phyloP scores from a whole-genome alignment of 202 grass and related monocot species.

The Cymbopogon flexuosus region DNA sequence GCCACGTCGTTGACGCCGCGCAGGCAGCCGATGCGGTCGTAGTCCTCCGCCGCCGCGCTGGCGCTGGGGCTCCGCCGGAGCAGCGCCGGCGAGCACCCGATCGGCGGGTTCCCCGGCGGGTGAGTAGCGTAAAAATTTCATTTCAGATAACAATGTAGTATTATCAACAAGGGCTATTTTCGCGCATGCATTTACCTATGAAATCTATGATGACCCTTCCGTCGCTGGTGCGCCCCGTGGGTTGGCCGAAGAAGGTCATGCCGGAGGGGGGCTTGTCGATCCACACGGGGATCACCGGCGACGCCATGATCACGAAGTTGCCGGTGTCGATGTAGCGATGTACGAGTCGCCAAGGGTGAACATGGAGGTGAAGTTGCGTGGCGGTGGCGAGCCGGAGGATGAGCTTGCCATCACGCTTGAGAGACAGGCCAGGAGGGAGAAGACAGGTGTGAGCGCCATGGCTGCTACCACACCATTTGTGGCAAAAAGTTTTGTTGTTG shows the following conservation, averaged over 20 bases:
- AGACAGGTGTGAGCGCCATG: not conserved
- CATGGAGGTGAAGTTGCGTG: not conserved
- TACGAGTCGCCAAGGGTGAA: slow-evolving; percentile 38
- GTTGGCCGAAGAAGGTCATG: slow-evolving; percentile 29
- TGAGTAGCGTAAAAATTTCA: slow-evolving; percentile 16
- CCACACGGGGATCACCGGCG: not conserved
- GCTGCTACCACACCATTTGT: too few species aligned
- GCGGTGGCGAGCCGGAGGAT: not conserved
- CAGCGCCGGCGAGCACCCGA: slow-evolving; percentile 26
- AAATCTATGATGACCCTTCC: slow-evolving; percentile 35
- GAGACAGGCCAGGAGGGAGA: not conserved
- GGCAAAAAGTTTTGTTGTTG: too few species aligned
- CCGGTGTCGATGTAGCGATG: slow-evolving; percentile 38
- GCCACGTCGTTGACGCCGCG: slow-evolving; percentile 39
- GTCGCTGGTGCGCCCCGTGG: not conserved
- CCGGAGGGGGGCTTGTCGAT: slow-evolving; percentile 25
- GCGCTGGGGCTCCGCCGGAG: not conserved
- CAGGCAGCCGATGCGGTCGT: slow-evolving; percentile 53
- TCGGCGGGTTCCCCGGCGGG: slow-evolving; percentile 40
- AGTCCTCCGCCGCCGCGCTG: not conserved
- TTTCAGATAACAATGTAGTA: too few species aligned
- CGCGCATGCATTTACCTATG: too few species aligned
- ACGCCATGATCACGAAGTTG: slow-evolving; percentile 23
- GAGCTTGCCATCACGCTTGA: not conserved
- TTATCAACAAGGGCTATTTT: too few species aligned